phyloP scores from a whole-genome alignment of 176 grass and related monocot genomes.

The Musa beccarii region DNA sequence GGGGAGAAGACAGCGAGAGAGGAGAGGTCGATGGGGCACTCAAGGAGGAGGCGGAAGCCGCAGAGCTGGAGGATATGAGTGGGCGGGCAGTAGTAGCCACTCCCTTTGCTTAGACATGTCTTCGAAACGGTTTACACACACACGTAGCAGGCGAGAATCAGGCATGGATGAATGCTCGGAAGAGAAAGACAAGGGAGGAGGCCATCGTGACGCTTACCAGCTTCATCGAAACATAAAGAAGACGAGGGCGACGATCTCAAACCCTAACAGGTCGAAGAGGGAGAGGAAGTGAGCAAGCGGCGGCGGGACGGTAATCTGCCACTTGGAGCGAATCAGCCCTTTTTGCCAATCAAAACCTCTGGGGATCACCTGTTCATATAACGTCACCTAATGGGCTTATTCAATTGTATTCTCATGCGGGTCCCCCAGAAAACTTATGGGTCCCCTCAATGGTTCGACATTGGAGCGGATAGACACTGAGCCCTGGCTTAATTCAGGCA shows the following conservation, averaged over 20 bases:
- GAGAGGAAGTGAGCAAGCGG: too few species aligned
- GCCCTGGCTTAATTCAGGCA: too few species aligned
- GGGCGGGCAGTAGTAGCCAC: conserved; percentile 41
- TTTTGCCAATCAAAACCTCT: too few species aligned
- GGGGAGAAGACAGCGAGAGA: conserved; percentile 50
- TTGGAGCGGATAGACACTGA: too few species aligned
- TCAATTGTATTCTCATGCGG: too few species aligned
- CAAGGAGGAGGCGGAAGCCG: conserved; percentile 60
- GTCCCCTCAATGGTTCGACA: too few species aligned
- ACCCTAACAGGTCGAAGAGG: neutral
- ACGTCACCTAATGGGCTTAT: too few species aligned
- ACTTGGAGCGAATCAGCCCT: too few species aligned
- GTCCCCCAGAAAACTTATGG: too few species aligned
- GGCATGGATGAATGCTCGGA: too few species aligned
- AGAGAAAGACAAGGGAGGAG: neutral
- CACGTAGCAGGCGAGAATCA: neutral
- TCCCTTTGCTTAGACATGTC: conserved; percentile 38
- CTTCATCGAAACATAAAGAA: conserved; percentile 36
- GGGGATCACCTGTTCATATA: too few species aligned
- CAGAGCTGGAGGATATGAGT: conserved; percentile 54
- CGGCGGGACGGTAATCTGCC: too few species aligned
- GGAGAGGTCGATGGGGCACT: conserved; percentile 79
- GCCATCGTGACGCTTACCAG: conserved; percentile 33
- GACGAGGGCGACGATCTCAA: neutral
- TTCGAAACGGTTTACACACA: neutral